phyloP scores from a whole-genome alignment of 768 basidiomycete genomes.

The Butyriboletus loyo region DNA sequence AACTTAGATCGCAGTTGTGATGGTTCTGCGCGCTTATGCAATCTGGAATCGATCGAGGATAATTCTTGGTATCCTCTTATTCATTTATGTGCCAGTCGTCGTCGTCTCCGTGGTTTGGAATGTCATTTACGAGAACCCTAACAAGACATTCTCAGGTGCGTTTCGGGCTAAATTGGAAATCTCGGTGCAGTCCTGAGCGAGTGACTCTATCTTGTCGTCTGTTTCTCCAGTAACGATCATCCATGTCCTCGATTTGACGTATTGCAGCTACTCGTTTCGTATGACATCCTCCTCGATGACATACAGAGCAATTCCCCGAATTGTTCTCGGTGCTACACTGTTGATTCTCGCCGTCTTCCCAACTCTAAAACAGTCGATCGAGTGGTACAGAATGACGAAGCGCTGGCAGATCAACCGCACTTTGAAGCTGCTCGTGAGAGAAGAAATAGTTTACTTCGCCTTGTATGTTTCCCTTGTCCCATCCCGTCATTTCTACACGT shows the following conservation, averaged over 20 bases:
- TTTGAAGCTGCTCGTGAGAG: slow-evolving; percentile 4
- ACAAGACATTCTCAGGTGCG: slow-evolving; percentile 3
- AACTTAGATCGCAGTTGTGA: slow-evolving; percentile 7
- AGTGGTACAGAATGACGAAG: slow-evolving; percentile 6
- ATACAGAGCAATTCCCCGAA: slow-evolving; percentile 7
- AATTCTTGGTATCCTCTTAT: slow-evolving; percentile 5
- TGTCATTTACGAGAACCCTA: background rate
- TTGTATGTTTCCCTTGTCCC: slow-evolving; percentile 2
- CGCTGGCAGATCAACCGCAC: slow-evolving; percentile 2
- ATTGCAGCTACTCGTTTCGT: background rate
- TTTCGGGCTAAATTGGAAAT: background rate
- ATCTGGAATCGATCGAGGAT: slow-evolving; percentile 11
- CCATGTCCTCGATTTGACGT: background rate
- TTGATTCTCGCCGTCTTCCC: slow-evolving; percentile 1
- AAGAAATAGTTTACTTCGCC: slow-evolving; percentile 16
- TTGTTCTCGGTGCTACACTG: slow-evolving; percentile 2
- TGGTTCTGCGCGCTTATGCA: slow-evolving; percentile 16
- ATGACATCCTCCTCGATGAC: background rate
- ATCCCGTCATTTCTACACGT: background rate
- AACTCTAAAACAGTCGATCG: background rate
- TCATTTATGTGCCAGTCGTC: background rate
- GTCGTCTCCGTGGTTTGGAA: background rate
- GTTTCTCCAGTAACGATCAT: background rate
- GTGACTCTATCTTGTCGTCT: background rate
- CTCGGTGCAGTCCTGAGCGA: background rate